Evolutionary conservation across 345 rosid species (phyloP).

Genomic region (Lepidium africanum): DNA sequence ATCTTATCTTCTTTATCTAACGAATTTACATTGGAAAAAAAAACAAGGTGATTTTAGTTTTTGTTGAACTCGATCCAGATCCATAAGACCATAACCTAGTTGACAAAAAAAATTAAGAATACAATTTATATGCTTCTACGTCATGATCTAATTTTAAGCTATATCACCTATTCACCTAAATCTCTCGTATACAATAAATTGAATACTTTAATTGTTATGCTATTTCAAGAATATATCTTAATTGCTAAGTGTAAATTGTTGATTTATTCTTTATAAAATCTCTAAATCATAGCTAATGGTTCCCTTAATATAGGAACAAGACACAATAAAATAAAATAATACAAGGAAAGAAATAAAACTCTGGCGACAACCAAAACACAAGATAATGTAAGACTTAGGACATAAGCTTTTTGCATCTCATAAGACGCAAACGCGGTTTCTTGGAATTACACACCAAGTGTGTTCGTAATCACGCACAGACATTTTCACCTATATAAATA

Average conservation of each 20-base stretch:
- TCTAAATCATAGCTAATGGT: neutral
- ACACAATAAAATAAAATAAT: neutral
- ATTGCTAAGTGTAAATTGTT: neutral
- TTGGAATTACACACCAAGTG: conserved; percentile 23
- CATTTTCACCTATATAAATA: conserved; percentile 6
- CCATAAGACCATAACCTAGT: too few species aligned
- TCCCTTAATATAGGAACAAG: neutral
- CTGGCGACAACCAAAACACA: conserved; percentile 23
- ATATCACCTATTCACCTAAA: neutral
- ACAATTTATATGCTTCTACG: neutral
- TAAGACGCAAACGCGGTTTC: conserved; percentile 34
- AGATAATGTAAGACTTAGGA: conserved; percentile 25
- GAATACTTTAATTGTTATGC: neutral
- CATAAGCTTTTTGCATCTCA: conserved; percentile 30
- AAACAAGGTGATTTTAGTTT: too few species aligned
- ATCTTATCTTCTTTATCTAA: too few species aligned
- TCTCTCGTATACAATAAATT: neutral
- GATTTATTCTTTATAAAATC: neutral
- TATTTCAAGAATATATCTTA: neutral
- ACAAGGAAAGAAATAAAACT: neutral
- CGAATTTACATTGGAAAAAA: too few species aligned
- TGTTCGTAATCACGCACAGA: conserved; percentile 18
- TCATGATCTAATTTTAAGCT: neutral
- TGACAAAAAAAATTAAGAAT: too few species aligned
- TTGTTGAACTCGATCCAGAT: too few species aligned